Evolutionary conservation across 768 basidiomycete genomes (phyloP), one percentile per base, ranked within the genome.

Genomic region (Suillus placidus): DNA sequence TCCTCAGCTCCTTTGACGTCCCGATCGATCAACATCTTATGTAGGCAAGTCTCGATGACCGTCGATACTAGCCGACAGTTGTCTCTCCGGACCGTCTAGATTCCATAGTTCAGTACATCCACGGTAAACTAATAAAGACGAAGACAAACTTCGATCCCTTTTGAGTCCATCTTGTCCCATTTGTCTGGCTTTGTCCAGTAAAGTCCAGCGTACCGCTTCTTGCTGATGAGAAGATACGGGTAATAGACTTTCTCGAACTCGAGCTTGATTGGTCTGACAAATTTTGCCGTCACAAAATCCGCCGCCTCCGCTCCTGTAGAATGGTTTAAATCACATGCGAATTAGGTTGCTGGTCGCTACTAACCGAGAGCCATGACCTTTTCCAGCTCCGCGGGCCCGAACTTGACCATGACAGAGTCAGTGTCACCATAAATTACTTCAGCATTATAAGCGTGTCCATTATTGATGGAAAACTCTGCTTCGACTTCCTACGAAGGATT

Each of bases 241-340:
- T 92, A 99, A 79, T 99, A 99, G 6, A 99, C 96, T 76, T 99
- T 99, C 76, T 99, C 97, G 79, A 99, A 99, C 78, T 99, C 97
- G 34, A 99, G 88, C 77, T 99, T 99, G 82, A 99, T 99, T 0
- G 97, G 97, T 72, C 91, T 90, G 71, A 95, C 81, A 76, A 99
- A 99, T 76, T 95, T 94, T 49, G 84, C 75, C 0, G 97, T 95
- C 20, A 99, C 97, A 18, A 93, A 84, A 18, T 93, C 88, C 1
- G 97, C 97, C 2, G 97, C 97, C 80, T 98, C 93, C 47, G 88
- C 88, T 45, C 96, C 95, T 97, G 69, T 23, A 42, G 65, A 37
- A 58, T 30, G 55, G 20, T 16, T 26, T n/a, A 7, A 38, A 65
- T 52, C 20, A 61, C 26, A 66, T n/a, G 45, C 51, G 10, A 47